phyloP scores from a whole-genome alignment of 495 filamentous ascomycete genomes.

The Hyaloscypha variabilis region DNA sequence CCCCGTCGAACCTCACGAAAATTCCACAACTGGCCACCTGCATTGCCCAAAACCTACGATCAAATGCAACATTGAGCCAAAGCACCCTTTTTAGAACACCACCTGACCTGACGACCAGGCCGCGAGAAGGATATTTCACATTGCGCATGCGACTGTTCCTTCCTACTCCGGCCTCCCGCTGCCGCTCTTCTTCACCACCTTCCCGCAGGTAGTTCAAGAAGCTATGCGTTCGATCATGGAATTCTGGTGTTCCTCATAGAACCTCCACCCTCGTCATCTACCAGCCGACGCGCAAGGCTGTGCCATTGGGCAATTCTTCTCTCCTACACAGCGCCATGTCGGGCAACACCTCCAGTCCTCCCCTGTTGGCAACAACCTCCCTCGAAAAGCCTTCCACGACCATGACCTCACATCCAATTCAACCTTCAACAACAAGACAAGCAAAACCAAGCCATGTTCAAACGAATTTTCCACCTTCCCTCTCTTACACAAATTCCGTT shows the following conservation, averaged over 20 bases:
- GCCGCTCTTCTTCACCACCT: conserved; percentile 2
- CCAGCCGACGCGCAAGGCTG: conserved; percentile 22
- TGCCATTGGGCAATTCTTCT: conserved; percentile 29
- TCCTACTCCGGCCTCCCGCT: conserved; percentile 7
- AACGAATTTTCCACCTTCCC: conserved; percentile 20
- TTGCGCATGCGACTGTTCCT: neutral
- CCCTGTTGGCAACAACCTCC: conserved; percentile 9
- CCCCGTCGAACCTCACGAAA: conserved; percentile 14
- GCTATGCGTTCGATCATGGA: conserved; percentile 28
- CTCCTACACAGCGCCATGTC: conserved; percentile 13
- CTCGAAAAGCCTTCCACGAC: neutral
- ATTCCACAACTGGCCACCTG: conserved; percentile 26
- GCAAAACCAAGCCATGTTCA: conserved; percentile 32
- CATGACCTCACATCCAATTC: conserved; percentile 10
- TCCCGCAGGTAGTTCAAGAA: conserved; percentile 15
- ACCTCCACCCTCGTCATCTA: conserved; percentile 15
- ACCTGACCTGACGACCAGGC: conserved; percentile 25
- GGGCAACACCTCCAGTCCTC: conserved; percentile 11
- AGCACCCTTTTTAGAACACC: conserved; percentile 7
- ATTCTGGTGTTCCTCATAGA: conserved; percentile 19
- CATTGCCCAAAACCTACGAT: conserved; percentile 18
- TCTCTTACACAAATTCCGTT: conserved; percentile 23
- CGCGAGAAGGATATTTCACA: neutral
- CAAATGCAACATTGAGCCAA: conserved; percentile 22
- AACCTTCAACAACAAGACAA: conserved; percentile 17